Evolutionary conservation across 805 yeast genomes (phyloP), one percentile per base, ranked within the genome.

Genomic region (Cyberlindnera mississippiensis): DNA sequence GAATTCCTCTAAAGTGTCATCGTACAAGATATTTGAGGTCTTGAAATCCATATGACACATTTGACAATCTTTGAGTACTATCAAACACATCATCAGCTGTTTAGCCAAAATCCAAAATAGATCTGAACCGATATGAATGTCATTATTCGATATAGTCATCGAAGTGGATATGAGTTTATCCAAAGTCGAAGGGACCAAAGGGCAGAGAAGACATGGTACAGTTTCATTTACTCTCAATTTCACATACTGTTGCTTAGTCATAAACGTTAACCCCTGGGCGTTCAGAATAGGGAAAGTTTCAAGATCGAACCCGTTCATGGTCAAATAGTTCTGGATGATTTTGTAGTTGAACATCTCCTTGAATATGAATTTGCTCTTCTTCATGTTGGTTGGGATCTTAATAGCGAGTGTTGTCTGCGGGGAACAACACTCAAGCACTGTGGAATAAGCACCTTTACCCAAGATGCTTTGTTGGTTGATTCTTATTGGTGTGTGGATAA

Each of bases 11-110:
- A 42, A 37, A 5, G 26, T 39, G 1, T 35, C n/a, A 32, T 52
- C 52, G 13, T 65, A 57, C 44, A 73, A 53, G 8, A 74, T 52
- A 49, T 74, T 74, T 34, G 68, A 68, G 14, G 76, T 63, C 53
- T 75, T 74, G 45, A 72, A 50, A 49, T 75, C 80, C 48, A 75
- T 66, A 45, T 75, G 78, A 13, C 74, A 68, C 20, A 66, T 48
- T 4, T 58, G 49, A 18, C 63, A 41, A 3, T 53, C 50, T 32
- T 47, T 46, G 18, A 69, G 39, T 1, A 62, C 49, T 2, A 35
- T 20, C 3, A 68, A 46, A 4, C 59, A 56, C 35, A 51, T 44
- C 1, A 64, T 14, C 15, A 68, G 47, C 7, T 57, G 49, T 10
- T 44, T 44, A 3, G 60, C 58, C 5, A 69, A 45, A 20, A 41